phyloP scores from a whole-genome alignment of 768 basidiomycete species.

The Botryobasidium botryosum region DNA sequence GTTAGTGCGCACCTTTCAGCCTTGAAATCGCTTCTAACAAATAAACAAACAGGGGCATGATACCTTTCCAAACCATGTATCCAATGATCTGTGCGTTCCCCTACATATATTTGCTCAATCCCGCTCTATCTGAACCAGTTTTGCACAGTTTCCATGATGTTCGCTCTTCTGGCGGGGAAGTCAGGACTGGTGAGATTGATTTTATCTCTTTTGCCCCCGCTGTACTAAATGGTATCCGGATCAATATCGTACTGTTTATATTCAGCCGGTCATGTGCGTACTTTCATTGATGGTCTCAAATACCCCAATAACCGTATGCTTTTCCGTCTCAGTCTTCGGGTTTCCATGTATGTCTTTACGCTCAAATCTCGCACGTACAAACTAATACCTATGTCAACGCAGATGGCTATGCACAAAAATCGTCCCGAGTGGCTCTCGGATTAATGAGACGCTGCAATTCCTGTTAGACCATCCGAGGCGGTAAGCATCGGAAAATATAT shows the following conservation, averaged over 20 bases:
- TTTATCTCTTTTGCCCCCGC: neutral
- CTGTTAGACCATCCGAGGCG: slow-evolving; percentile 69
- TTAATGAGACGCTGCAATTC: slow-evolving; percentile 70
- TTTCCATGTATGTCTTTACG: neutral
- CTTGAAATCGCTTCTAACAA: neutral
- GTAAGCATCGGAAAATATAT: neutral
- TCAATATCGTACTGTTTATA: too few species aligned
- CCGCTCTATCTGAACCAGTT: neutral
- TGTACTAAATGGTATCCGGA: neutral
- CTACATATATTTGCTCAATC: too few species aligned
- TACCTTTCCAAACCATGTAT: neutral
- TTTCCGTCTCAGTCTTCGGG: neutral
- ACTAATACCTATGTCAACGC: neutral
- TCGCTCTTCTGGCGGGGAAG: neutral
- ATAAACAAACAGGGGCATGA: neutral
- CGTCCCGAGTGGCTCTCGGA: slow-evolving; percentile 37
- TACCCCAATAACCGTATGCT: neutral
- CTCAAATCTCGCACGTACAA: neutral
- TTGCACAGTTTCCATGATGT: neutral
- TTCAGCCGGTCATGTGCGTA: neutral
- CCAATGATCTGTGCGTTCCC: neutral
- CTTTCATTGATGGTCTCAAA: neutral
- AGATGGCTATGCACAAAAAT: slow-evolving; percentile 63
- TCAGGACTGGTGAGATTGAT: neutral
- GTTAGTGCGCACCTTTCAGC: slow-evolving; percentile 48